Conservation (phyloP, 441 rosid species). For the Brassica balearica region DNA sequence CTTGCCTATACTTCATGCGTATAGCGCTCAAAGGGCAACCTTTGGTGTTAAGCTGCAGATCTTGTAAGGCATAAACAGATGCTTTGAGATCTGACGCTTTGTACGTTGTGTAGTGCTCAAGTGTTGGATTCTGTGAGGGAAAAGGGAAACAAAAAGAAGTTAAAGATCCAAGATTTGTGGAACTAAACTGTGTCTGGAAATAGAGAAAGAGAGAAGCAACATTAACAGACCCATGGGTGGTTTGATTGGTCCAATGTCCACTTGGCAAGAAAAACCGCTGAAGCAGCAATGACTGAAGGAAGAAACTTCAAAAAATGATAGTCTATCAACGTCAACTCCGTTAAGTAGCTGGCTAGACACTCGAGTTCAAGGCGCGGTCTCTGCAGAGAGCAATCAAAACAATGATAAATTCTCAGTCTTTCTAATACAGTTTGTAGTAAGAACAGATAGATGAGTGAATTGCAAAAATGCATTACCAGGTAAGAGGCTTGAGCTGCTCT, state of each 20-base stretch:
- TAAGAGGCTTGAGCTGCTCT: slow-evolving; percentile 74
- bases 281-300: slow-evolving; percentile 74
- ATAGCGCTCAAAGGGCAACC: slow-evolving; percentile 62
- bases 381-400: slow-evolving; percentile 45
- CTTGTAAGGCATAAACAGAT: slow-evolving; percentile 61
- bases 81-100: slow-evolving; percentile 60
- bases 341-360: slow-evolving; percentile 63
- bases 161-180: slow-evolving; percentile 21
- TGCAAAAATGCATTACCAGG: slow-evolving; percentile 47
- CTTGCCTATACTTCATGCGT: slow-evolving; percentile 65
- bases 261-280: slow-evolving; percentile 75
- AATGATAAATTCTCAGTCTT: not conserved
- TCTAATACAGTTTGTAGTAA: not conserved
- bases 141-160: not conserved
- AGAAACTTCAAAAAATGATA: slow-evolving; percentile 57
- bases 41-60: slow-evolving; percentile 59
- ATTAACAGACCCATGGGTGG: slow-evolving; percentile 73
- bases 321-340: slow-evolving; percentile 67
- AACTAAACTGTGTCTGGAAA: slow-evolving; percentile 5
- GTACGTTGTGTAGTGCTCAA: slow-evolving; percentile 69
- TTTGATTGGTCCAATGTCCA: slow-evolving; percentile 74
- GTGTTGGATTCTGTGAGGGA: slow-evolving; percentile 38
- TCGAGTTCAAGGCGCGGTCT: slow-evolving; percentile 62
- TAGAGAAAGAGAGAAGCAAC: slow-evolving; percentile 33
- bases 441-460: slow-evolving; percentile 6